Percentiles rank a stretch among this genome's conserved stretches.
phyloP scores from a whole-genome alignment of 495 filamentous ascomycete species.

The Aspergillus wentii region DNA sequence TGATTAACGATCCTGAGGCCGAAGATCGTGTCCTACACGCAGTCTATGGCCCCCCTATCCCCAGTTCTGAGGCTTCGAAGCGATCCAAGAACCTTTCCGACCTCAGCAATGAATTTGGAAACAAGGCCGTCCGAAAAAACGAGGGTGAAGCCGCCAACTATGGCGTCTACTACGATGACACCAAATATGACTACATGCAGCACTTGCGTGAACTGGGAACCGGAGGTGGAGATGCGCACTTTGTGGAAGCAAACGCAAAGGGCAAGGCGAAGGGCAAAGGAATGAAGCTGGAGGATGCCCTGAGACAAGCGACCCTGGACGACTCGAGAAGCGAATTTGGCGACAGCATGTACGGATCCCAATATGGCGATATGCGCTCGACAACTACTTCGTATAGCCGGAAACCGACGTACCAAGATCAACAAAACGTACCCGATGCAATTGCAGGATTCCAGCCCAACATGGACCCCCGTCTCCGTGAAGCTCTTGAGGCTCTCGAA shows the following conservation, averaged over 20 bases:
- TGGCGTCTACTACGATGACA: constrained; percentile 85
- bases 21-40: constrained; percentile 74
- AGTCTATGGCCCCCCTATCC: constrained; percentile 30
- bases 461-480: constrained; percentile 92
- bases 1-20: constrained; percentile 81
- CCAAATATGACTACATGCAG: constrained; percentile 98
- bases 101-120: constrained; percentile 72
- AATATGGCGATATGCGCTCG: constrained; percentile 33
- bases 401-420: constrained; percentile 79
- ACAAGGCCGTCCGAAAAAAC: constrained; percentile 66
- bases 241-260: constrained; percentile 63
- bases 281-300: constrained; percentile 77
- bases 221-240: constrained; percentile 57
- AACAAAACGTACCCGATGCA: constrained; percentile 87
- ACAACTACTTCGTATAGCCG: constrained; percentile 62
- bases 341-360: constrained; percentile 26
- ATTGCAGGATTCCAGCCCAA: constrained; percentile 93
- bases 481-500: constrained; percentile 90
- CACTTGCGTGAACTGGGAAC: constrained; percentile 84
- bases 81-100: constrained; percentile 60
- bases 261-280: constrained; percentile 61
- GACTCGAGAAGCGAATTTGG: constrained; percentile 45
- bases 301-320: constrained; percentile 61
- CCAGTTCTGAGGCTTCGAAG: constrained; percentile 29
- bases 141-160: constrained; percentile 95